Evolutionary conservation across 129 eudicot species (phyloP).

Genomic region (Chrysanthemum lavandulifolium): DNA sequence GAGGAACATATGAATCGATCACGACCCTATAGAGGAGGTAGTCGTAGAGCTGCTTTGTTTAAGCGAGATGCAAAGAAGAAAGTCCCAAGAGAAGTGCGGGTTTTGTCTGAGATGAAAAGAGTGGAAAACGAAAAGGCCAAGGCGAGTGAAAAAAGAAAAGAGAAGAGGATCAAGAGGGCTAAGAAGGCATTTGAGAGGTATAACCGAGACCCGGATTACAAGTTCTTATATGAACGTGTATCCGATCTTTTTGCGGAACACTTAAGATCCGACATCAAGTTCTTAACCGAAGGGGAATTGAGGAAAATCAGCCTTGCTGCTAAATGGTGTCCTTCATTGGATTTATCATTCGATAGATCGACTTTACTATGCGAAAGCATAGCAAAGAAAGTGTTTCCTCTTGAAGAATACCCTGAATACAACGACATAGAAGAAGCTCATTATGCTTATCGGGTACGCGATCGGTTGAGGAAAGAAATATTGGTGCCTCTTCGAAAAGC

Average conservation of each 20-base stretch:
- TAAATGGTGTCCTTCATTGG: constrained; percentile 21
- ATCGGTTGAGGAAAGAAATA: constrained; percentile 12
- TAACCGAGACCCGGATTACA: constrained; percentile 10
- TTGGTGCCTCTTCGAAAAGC: constrained; percentile 21
- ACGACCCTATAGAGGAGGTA: not conserved
- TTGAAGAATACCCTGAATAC: constrained; percentile 2
- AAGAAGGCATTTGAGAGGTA: constrained; percentile 12
- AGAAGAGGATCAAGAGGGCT: constrained; percentile 9
- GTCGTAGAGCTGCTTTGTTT: not conserved
- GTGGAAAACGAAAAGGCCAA: not conserved
- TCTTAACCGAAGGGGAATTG: not conserved
- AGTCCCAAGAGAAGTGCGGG: constrained; percentile 1
- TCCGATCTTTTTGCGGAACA: constrained; percentile 9
- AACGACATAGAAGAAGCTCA: constrained; percentile 11
- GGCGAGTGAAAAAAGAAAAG: not conserved
- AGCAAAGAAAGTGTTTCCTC: constrained; percentile 19
- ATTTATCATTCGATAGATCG: constrained; percentile 7
- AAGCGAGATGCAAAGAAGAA: not conserved
- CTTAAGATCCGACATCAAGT: constrained; percentile 11
- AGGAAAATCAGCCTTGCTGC: constrained; percentile 18
- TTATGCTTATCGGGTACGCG: constrained; percentile 22
- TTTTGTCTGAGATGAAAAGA: constrained; percentile 1
- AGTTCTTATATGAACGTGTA: constrained; percentile 15
- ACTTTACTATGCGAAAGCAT: constrained; percentile 23
- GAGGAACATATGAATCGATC: constrained; percentile 9